phyloP scores from a whole-genome alignment of 2,329 filamentous ascomycete genomes.

The Aureobasidium mangrovei region DNA sequence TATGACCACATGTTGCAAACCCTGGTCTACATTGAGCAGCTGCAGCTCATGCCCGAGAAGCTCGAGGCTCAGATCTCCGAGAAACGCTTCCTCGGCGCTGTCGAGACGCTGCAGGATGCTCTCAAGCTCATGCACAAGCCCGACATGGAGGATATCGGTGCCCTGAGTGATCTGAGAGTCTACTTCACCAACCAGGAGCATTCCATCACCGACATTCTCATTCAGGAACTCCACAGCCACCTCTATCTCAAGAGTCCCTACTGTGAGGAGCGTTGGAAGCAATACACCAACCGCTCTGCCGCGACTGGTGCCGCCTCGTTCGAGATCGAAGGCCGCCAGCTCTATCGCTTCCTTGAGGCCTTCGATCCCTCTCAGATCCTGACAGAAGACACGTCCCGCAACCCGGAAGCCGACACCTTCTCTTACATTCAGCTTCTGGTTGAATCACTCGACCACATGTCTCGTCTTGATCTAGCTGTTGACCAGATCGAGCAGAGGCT shows the following conservation, averaged over 20 bases:
- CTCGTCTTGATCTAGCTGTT: conserved; percentile 73
- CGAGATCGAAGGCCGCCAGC: conserved; percentile 42
- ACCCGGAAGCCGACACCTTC: conserved; percentile 92
- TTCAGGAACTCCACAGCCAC: conserved; percentile 97
- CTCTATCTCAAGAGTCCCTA: conserved; percentile 97
- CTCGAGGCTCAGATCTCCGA: conserved; percentile 92
- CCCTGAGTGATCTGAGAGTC: conserved; percentile 71
- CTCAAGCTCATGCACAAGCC: conserved; percentile 74
- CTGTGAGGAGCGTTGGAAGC: conserved; percentile 92
- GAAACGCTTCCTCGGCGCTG: conserved; percentile 86
- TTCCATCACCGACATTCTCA: conserved; percentile 81
- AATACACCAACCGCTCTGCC: conserved; percentile 52
- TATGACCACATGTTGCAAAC: conserved; percentile 86
- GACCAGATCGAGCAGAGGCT: conserved; percentile 87
- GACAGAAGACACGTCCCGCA: conserved; percentile 81
- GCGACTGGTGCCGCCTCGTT: conserved; percentile 17
- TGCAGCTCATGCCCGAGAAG: conserved; percentile 82
- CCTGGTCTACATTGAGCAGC: conserved; percentile 63
- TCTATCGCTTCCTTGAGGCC: conserved; percentile 50
- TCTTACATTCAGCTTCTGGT: conserved; percentile 82
- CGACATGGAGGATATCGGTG: conserved; percentile 85
- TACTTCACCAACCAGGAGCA: conserved; percentile 93
- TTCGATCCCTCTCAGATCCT: conserved; percentile 50
- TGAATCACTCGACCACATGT: conserved; percentile 83
- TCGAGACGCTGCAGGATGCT: conserved; percentile 83